Percentiles rank a stretch among this genome's conserved stretches.
phyloP scores from a whole-genome alignment of 768 basidiomycete genomes.

The Stropharia rugosoannulata region DNA sequence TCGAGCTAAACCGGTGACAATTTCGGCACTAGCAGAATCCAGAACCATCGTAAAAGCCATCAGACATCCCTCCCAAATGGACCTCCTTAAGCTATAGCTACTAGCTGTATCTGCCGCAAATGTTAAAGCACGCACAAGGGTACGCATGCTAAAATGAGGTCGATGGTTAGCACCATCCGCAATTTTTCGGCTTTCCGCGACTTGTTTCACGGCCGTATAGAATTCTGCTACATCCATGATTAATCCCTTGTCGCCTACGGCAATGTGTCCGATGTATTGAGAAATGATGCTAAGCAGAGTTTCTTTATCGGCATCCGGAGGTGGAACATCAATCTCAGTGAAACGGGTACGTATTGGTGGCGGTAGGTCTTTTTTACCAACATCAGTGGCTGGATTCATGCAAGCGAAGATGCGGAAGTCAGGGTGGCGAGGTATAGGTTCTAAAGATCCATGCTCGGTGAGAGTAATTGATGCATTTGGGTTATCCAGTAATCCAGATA shows the following conservation, averaged over 20 bases:
- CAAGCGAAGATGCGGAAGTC: constrained; percentile 97
- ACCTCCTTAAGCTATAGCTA: constrained; percentile 77
- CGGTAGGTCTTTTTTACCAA: constrained; percentile 96
- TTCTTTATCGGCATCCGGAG: constrained; percentile 90
- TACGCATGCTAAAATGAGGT: constrained; percentile 98
- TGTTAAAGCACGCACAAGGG: constrained; percentile 84
- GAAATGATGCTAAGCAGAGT: constrained; percentile 84
- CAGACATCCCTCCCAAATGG: constrained; percentile 93
- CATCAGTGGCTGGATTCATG: constrained; percentile 99
- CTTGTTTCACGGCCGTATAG: constrained; percentile 76
- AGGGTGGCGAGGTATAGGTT: constrained; percentile 87
- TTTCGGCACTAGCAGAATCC: constrained; percentile 64
- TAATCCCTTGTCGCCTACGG: constrained; percentile 81
- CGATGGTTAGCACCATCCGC: constrained; percentile 92
- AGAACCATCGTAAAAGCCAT: constrained; percentile 99
- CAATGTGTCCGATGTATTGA: constrained; percentile 84
- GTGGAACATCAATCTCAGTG: constrained; percentile 93
- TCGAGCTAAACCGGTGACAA: constrained; percentile 69
- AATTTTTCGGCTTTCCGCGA: constrained; percentile 72
- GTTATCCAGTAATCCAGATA: constrained; percentile 85
- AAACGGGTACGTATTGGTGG: constrained; percentile 88
- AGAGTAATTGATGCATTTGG: constrained; percentile 87
- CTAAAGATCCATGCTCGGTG: constrained; percentile 89
- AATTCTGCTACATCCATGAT: constrained; percentile 93
- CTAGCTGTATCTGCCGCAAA: constrained; percentile 84